phyloP scores from a whole-genome alignment of 2,329 filamentous ascomycete species.

The Talaromyces funiculosus region DNA sequence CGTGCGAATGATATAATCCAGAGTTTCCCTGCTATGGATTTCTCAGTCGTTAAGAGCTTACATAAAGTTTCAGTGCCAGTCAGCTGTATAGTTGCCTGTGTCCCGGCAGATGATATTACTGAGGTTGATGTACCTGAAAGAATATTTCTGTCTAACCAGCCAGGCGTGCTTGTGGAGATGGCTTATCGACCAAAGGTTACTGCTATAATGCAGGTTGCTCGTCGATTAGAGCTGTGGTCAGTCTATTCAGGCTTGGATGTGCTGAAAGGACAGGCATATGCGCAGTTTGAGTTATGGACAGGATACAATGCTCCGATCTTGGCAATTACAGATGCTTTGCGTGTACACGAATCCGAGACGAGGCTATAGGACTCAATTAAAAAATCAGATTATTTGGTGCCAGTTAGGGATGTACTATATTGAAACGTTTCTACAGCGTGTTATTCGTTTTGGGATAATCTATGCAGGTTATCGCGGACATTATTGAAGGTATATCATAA shows the following conservation, averaged over 20 bases:
- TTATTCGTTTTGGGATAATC: too few species aligned
- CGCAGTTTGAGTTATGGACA: conserved; percentile 23
- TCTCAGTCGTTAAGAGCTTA: background rate
- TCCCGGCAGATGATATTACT: conserved; percentile 19
- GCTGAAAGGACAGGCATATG: conserved; percentile 22
- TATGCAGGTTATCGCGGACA: too few species aligned
- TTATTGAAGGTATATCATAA: background rate
- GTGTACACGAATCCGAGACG: conserved; percentile 14
- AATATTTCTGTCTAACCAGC: background rate
- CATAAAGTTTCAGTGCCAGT: background rate
- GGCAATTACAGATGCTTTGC: background rate
- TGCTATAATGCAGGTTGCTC: conserved; percentile 13
- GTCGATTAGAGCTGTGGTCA: conserved; percentile 14
- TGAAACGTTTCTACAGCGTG: too few species aligned
- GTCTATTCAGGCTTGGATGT: conserved; percentile 23
- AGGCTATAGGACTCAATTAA: background rate
- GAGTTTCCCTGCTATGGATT: background rate
- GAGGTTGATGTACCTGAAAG: conserved; percentile 20
- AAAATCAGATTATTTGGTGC: background rate
- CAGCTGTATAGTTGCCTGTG: conserved; percentile 2
- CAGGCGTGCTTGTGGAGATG: background rate
- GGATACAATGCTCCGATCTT: background rate
- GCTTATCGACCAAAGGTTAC: conserved; percentile 1
- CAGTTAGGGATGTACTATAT: background rate
- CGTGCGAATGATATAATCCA: background rate